phyloP scores from a whole-genome alignment of 805 yeast species.

The Wickerhamomyces alni region DNA sequence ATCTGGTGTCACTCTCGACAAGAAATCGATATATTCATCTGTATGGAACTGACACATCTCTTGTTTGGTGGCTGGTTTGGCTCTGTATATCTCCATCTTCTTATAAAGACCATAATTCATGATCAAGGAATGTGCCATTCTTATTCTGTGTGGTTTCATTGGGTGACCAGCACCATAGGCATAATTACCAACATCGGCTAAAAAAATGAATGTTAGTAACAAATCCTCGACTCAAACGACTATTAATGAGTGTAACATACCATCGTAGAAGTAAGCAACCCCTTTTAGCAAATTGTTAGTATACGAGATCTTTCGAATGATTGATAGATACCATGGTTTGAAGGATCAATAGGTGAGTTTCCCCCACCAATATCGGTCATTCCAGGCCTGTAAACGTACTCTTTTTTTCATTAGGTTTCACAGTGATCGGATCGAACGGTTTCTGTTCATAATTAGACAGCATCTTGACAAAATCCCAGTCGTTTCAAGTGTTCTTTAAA shows the following conservation, averaged over 20 bases:
- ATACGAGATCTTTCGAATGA: no score
- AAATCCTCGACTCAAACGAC: no score
- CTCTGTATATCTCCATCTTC: slow-evolving; percentile 89
- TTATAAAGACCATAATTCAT: slow-evolving; percentile 96
- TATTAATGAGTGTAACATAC: slow-evolving; percentile 15
- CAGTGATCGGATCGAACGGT: slow-evolving; percentile 60
- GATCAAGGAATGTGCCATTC: slow-evolving; percentile 96
- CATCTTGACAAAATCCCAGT: background rate
- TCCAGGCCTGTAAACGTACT: slow-evolving; percentile 17
- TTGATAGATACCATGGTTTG: no score
- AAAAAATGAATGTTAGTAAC: slow-evolving; percentile 24
- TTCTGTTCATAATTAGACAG: slow-evolving; percentile 29
- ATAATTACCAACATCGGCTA: slow-evolving; percentile 90
- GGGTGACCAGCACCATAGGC: slow-evolving; percentile 99
- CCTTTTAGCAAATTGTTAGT: slow-evolving; percentile 16
- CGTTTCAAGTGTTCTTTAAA: no score
- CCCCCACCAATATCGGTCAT: no score
- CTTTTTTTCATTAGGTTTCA: slow-evolving; percentile 47
- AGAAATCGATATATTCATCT: slow-evolving; percentile 92
- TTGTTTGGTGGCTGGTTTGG: slow-evolving; percentile 95
- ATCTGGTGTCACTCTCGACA: slow-evolving; percentile 88
- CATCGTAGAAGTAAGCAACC: slow-evolving; percentile 77
- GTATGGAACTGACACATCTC: slow-evolving; percentile 99
- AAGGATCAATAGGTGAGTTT: no score
- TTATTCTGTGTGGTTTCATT: slow-evolving; percentile 97